Percentiles rank a stretch among this genome's conserved stretches.
Evolutionary conservation across 176 grass and related monocot species (phyloP).

Genomic region (Leersia perrieri): DNA sequence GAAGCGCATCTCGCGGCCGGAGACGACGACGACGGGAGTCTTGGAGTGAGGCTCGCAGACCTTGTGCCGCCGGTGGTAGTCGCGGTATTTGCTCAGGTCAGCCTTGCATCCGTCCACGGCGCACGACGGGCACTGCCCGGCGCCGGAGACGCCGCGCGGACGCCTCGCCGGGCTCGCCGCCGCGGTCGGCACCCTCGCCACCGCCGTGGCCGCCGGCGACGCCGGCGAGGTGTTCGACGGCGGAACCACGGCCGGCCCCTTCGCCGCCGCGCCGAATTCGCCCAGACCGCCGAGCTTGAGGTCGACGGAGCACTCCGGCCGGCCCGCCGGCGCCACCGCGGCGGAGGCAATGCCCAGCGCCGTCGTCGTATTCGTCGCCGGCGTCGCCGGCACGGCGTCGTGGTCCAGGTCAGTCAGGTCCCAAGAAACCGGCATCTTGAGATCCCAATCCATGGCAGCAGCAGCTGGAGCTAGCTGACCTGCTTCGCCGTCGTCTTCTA

Average conservation of each 20-base stretch:
- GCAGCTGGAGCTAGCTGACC: neutral
- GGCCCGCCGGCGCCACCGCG: slow-evolving; percentile 5
- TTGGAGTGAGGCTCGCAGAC: slow-evolving; percentile 95
- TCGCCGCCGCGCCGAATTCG: slow-evolving; percentile 40
- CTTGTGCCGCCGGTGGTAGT: slow-evolving; percentile 97
- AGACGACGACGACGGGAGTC: slow-evolving; percentile 80
- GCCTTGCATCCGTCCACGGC: slow-evolving; percentile 84
- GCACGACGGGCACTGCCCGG: slow-evolving; percentile 49
- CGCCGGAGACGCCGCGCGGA: slow-evolving; percentile 23
- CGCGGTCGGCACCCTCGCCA: slow-evolving; percentile 21
- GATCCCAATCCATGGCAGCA: slow-evolving; percentile 82
- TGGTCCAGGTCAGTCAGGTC: slow-evolving; percentile 59
- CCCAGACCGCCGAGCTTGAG: slow-evolving; percentile 80
- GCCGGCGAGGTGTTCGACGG: neutral
- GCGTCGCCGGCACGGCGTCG: slow-evolving; percentile 34
- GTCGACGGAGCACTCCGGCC: slow-evolving; percentile 70
- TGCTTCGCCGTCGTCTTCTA: neutral
- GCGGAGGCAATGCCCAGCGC: slow-evolving; percentile 35
- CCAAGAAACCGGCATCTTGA: slow-evolving; percentile 79
- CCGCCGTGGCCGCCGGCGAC: neutral
- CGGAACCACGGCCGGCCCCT: slow-evolving; percentile 13
- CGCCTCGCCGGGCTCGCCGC: slow-evolving; percentile 43
- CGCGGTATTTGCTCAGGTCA: slow-evolving; percentile 81
- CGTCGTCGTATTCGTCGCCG: neutral
- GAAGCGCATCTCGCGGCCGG: slow-evolving; percentile 84